Base-by-base conservation (phyloP, 441 rosid species). In the Mallotus repandus region DNA sequence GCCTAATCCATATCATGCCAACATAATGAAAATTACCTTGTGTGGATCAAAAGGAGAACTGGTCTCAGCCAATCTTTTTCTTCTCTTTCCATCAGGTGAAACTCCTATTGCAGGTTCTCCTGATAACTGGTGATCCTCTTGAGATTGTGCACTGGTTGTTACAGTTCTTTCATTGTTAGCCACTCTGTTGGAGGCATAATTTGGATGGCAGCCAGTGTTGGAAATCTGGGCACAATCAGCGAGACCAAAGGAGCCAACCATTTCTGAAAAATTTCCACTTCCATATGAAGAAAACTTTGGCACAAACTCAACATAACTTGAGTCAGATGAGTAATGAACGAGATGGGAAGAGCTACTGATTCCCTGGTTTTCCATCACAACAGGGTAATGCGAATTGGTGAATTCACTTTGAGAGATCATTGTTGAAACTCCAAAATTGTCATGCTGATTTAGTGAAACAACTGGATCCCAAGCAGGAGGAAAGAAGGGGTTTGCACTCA, bases 401-500 rank as follows among this genome's bases (percentile, higher is more conserved):
- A 86, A 89, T 72, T 84, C 91, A 70, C 70, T 63, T 59, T 81
- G 89, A 73, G 89, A 81, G 76, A 85, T 82, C 68, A 85, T 71
- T 18, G 89, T 78, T 71, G 91, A 83, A 59, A 85, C 81, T 66
- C 88, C 89, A 72, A 78, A 80, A 73, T 68, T 84, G 78, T 80
- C 87, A 71, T 72, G 74, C 54, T 73, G 89, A 74, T 77, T 75
- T 57, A 85, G 69, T 18, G 90, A 81, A 71, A 83, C 88, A 64
- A 89, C 77, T 53, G 92, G 86, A 85, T 91, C 97, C 98, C 98
- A 95, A 77, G 86, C 89, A 69, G 98, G 79, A 82, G 86, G 81
- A 81, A 86, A 92, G 86, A 88, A 89, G 76, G 89, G 78, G 53
- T 77, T 78, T 43, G 69, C 64, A 65, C 45, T 76, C 81, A 80